A percentile compares a stretch with the other conserved stretches of the same genome.
Conservation (phyloP, 306 rosid species). For the Sindora glabra region DNA sequence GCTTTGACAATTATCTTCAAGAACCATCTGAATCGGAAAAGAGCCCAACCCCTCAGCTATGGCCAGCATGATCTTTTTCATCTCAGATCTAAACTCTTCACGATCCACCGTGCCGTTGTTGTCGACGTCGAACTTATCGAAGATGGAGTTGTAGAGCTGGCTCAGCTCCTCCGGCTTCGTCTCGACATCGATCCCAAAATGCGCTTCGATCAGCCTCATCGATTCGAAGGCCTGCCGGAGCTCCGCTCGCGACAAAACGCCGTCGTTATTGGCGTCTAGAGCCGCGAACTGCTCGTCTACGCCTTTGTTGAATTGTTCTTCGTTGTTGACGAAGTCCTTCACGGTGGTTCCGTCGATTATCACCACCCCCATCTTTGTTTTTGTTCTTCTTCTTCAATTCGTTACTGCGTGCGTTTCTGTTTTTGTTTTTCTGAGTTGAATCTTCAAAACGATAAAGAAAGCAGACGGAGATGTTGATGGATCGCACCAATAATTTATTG, state of each 20-base stretch:
- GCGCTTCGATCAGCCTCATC: slow-evolving; percentile 37
- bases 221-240: slow-evolving; percentile 46
- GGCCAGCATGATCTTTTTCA: slow-evolving; percentile 49
- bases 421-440: too few species aligned
- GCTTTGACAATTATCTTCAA: slow-evolving; percentile 29
- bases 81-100: slow-evolving; percentile 43
- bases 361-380: background rate
- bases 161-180: slow-evolving; percentile 40
- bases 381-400: too few species aligned
- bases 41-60: slow-evolving; percentile 54
- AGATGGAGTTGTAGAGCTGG: slow-evolving; percentile 53
- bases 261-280: slow-evolving; percentile 42
- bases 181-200: slow-evolving; percentile 41
- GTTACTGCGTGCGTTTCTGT: too few species aligned
- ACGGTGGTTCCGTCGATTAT: slow-evolving; percentile 52
- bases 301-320: slow-evolving; percentile 33
- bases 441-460: too few species aligned
- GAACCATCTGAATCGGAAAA: slow-evolving; percentile 51
- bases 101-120: slow-evolving; percentile 34
- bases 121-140: slow-evolving; percentile 43
- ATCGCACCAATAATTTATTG: too few species aligned
- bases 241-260: slow-evolving; percentile 45
- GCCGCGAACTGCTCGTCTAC: slow-evolving; percentile 28
- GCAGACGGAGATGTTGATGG: too few species aligned
- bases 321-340: slow-evolving; percentile 37